A percentile compares a stretch with the other conserved stretches of the same genome.
phyloP scores from a whole-genome alignment of 2,329 filamentous ascomycete genomes.

The Sporothrix brasiliensis region DNA sequence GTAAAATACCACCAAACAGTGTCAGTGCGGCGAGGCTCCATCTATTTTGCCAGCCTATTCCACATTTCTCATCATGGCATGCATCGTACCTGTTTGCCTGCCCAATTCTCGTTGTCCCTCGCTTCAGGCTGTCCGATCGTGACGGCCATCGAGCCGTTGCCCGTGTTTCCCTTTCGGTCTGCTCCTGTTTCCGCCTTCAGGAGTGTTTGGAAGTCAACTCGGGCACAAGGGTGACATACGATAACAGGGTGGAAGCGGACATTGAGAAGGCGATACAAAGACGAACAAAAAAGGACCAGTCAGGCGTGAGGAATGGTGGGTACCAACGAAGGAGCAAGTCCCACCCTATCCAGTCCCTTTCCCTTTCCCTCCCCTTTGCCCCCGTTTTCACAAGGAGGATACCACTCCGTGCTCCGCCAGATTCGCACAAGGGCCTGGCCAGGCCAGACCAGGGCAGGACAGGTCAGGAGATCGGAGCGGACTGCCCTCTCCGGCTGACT shows the following conservation, averaged over 20 bases:
- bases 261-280: not conserved
- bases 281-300: not conserved
- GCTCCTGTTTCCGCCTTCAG: not conserved
- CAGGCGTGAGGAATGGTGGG: conserved; percentile 7
- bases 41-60: not conserved
- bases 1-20: not conserved
- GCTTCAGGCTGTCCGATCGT: not conserved
- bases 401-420: conserved; percentile 24
- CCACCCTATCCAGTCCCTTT: not conserved
- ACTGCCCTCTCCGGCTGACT: conserved; percentile 8
- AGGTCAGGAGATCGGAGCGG: conserved; percentile 13
- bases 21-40: not conserved
- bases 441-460: not conserved
- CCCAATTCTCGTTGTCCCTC: conserved; percentile 2
- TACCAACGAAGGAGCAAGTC: not conserved
- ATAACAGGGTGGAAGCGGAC: not conserved
- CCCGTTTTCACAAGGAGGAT: conserved; percentile 24
- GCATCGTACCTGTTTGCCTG: not conserved
- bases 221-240: conserved; percentile 5
- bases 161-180: not conserved
- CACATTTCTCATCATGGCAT: not conserved
- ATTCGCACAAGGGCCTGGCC: conserved; percentile 8
- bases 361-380: not conserved
- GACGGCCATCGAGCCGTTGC: not conserved
- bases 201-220: conserved; percentile 1